Evolutionary conservation across 139 green algal genomes (phyloP).

Genomic region (Chlorella sp.): DNA sequence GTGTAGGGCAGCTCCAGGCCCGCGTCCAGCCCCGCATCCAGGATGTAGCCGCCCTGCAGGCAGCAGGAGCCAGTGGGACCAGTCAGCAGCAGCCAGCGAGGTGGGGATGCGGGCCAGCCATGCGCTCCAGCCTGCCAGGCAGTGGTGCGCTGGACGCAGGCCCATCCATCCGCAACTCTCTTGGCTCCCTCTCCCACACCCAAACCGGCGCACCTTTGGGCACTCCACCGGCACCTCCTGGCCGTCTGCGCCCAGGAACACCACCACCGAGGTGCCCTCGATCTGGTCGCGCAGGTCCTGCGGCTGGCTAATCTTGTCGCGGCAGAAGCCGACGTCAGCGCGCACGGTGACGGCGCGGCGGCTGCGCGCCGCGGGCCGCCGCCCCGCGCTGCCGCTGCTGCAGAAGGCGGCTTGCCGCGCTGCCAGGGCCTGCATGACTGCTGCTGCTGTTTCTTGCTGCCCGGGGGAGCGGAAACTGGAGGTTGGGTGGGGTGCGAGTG

Average conservation of each 20-base stretch:
- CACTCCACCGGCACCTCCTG: conserved; percentile 58
- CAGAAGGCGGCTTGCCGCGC: background rate
- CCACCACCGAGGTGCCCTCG: conserved; percentile 66
- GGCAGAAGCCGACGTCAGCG: conserved; percentile 71
- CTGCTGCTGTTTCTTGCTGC: background rate
- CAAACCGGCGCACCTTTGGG: conserved; percentile 45
- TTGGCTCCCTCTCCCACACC: too few species aligned
- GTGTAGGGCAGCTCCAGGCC: conserved; percentile 94
- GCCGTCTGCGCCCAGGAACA: conserved; percentile 74
- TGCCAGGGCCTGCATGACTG: conserved; percentile 16
- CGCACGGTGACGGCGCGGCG: background rate
- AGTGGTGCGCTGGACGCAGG: too few species aligned
- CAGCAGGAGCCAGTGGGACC: too few species aligned
- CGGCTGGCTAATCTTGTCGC: conserved; percentile 70
- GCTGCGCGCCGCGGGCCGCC: background rate
- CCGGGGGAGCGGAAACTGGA: background rate
- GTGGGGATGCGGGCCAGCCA: too few species aligned
- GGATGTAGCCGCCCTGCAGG: conserved; percentile 76
- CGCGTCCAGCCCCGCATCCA: conserved; percentile 84
- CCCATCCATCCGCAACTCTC: too few species aligned
- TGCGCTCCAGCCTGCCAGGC: too few species aligned
- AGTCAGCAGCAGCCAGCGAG: too few species aligned
- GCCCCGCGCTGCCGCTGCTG: conserved; percentile 3
- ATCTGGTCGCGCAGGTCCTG: conserved; percentile 45
- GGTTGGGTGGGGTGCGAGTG: too few species aligned